These are phyloP conservation scores for Lichtheimia ornata DNA, from an alignment of 371 early-diverging fungal species.

Conservation along the genomic window DNA sequence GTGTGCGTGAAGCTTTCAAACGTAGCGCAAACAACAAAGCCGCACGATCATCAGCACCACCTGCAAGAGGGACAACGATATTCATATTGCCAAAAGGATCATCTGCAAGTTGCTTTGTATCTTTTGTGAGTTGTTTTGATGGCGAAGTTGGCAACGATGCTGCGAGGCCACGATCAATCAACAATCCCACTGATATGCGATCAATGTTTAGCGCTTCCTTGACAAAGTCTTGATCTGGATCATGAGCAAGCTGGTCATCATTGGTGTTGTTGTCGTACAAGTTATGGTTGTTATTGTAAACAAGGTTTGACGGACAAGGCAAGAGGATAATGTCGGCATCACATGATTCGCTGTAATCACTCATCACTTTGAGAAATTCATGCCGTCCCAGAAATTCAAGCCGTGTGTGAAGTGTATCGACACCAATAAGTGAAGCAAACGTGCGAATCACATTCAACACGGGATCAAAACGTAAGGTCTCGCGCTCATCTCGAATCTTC, in stretches of 20 bases:
- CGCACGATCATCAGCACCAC: constrained; percentile 62
- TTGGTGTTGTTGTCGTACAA: too few species aligned
- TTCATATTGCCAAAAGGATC: constrained; percentile 17
- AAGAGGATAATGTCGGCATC: constrained; percentile 33
- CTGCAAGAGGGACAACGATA: constrained; percentile 44
- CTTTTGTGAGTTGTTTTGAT: neutral
- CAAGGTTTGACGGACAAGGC: constrained; percentile 18
- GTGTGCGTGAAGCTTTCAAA: constrained; percentile 4
- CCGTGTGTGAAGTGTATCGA: constrained; percentile 34
- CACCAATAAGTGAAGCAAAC: constrained; percentile 65
- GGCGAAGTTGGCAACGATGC: constrained; percentile 10
- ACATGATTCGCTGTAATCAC: constrained; percentile 16
- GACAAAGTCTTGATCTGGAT: neutral
- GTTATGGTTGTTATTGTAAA: too few species aligned
- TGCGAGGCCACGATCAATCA: constrained; percentile 77
- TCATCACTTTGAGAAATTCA: constrained; percentile 24
- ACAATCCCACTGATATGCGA: constrained; percentile 44
- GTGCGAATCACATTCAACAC: constrained; percentile 74
- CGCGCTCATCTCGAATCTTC: constrained; percentile 61
- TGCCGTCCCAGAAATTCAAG: constrained; percentile 25
- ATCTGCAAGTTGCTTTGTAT: neutral
- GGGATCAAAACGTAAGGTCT: constrained; percentile 67
- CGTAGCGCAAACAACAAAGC: constrained; percentile 36
- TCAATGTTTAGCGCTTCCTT: constrained; percentile 5
- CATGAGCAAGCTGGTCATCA: neutral